Conservation (phyloP, 179 eudicot genomes). For the Monotropa hypopitys region DNA sequence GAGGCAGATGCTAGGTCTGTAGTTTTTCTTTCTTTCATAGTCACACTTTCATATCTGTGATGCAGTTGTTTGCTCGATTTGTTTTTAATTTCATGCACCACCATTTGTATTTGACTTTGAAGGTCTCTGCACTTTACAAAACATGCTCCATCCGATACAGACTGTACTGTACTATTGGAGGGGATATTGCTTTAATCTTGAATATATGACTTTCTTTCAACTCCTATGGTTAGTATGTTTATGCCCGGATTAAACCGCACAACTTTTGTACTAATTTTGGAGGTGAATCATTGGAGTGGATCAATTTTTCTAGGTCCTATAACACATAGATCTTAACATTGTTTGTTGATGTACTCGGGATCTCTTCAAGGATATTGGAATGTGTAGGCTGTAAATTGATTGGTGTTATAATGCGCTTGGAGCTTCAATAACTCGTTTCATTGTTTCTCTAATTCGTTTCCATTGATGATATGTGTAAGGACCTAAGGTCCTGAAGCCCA, state of each 20-base stretch:
- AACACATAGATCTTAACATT: background rate
- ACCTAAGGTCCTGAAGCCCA: background rate
- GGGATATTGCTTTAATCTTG: background rate
- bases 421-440: background rate
- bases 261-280: background rate
- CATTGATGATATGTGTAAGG: background rate
- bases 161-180: background rate
- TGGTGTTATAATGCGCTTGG: background rate
- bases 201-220: background rate
- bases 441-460: background rate
- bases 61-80: background rate
- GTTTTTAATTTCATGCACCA: background rate
- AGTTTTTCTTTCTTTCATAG: background rate
- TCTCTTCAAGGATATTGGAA: background rate
- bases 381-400: background rate
- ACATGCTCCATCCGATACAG: background rate
- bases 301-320: background rate
- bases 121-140: background rate
- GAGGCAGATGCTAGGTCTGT: background rate
- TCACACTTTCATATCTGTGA: background rate
- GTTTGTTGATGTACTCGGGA: background rate
- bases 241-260: slow-evolving; percentile 4
- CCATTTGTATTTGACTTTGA: background rate
- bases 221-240: background rate
- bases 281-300: background rate